phyloP scores from a whole-genome alignment of 176 grass and related monocot genomes.

The Aegilops sharonensis region DNA sequence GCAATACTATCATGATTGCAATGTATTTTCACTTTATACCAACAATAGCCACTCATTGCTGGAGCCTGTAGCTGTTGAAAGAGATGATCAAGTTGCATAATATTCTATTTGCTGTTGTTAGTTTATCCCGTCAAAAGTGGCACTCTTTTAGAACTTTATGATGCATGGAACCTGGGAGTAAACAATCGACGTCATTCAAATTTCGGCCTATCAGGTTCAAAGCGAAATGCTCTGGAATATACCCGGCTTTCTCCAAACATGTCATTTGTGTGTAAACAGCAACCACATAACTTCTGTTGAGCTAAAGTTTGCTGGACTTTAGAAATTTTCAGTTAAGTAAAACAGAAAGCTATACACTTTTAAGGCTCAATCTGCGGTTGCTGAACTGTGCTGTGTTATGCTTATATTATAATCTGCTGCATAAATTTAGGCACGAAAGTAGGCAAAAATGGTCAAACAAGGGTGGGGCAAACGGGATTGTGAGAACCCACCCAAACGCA shows the following conservation, averaged over 20 bases:
- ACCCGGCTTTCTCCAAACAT: conserved; percentile 14
- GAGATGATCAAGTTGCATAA: background rate
- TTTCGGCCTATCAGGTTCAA: background rate
- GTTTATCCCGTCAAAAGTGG: background rate
- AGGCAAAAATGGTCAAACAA: background rate
- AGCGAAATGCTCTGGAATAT: background rate
- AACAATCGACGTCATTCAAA: background rate
- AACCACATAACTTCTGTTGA: background rate
- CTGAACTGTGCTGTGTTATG: background rate
- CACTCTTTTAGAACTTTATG: conserved; percentile 16
- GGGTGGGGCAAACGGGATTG: background rate
- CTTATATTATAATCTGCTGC: background rate
- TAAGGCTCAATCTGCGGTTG: background rate
- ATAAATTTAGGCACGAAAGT: background rate
- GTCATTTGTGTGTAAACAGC: background rate
- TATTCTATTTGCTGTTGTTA: background rate
- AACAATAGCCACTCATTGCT: background rate
- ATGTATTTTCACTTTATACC: background rate
- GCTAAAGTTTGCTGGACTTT: conserved; percentile 1
- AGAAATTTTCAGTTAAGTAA: background rate
- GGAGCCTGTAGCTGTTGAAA: conserved; percentile 18
- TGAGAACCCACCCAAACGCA: background rate
- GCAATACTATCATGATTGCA: background rate
- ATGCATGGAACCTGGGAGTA: conserved; percentile 17
- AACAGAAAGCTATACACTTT: conserved; percentile 5